Conservation (phyloP, 495 filamentous ascomycete species). For the Tuber umbilicatum region DNA sequence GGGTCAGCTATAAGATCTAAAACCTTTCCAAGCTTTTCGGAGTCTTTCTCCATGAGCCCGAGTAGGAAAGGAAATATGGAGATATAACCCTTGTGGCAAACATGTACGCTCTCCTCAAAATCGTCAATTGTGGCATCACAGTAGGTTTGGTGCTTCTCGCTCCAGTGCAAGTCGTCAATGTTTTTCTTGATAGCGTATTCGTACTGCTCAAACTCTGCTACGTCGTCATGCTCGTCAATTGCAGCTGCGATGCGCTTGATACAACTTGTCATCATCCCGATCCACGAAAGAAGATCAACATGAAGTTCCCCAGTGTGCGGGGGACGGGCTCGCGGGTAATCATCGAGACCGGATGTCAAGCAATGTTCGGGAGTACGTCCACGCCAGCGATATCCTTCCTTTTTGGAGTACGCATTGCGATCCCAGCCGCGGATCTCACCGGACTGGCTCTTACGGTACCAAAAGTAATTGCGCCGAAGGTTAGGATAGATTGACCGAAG, state of each 20-base stretch:
- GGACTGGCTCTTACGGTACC: constrained; percentile 86
- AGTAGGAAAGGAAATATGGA: constrained; percentile 89
- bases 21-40: constrained; percentile 61
- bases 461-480: constrained; percentile 81
- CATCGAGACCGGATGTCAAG: constrained; percentile 87
- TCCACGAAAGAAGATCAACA: constrained; percentile 90
- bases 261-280: constrained; percentile 84
- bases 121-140: constrained; percentile 96
- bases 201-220: constrained; percentile 59
- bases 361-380: constrained; percentile 81
- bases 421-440: constrained; percentile 90
- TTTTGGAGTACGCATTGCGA: constrained; percentile 72
- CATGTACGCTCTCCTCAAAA: constrained; percentile 79
- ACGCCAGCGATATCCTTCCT: constrained; percentile 93
- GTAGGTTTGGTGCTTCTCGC: constrained; percentile 66
- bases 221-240: constrained; percentile 68
- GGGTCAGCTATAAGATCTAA: constrained; percentile 73
- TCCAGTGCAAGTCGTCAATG: constrained; percentile 92
- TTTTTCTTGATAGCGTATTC: constrained; percentile 77
- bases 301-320: constrained; percentile 98
- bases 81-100: constrained; percentile 96
- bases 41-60: constrained; percentile 66
- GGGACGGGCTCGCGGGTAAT: constrained; percentile 89
- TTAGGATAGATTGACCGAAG: constrained; percentile 82
- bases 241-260: constrained; percentile 68